A percentile compares a stretch with the other conserved stretches of the same genome.
Evolutionary conservation across 75 land plant species (phyloP).

Genomic region (Chamaecyparis obtusa): DNA sequence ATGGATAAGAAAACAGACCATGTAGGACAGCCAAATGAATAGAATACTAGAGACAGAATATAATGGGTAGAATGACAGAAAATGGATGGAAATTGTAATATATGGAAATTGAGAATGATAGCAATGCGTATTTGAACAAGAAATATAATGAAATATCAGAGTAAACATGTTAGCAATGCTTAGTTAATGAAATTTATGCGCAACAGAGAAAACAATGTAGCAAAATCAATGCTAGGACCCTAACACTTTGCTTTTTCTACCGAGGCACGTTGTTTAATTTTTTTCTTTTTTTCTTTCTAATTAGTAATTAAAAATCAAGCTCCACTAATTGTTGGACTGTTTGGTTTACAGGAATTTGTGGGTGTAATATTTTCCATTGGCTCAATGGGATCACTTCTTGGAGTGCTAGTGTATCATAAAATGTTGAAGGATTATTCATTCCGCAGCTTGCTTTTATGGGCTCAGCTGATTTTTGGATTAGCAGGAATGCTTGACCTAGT

Average conservation of each 20-base stretch:
- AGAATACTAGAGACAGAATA: slow-evolving; percentile 35
- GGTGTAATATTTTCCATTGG: slow-evolving; percentile 73
- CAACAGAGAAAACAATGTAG: slow-evolving; percentile 19
- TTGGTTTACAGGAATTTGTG: slow-evolving; percentile 54
- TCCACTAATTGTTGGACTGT: not conserved
- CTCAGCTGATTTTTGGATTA: slow-evolving; percentile 52
- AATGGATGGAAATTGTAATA: not conserved
- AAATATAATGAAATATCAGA: slow-evolving; percentile 8
- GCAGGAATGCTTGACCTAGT: slow-evolving; percentile 79
- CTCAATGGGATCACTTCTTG: slow-evolving; percentile 69
- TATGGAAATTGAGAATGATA: slow-evolving; percentile 24
- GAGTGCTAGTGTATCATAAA: slow-evolving; percentile 67
- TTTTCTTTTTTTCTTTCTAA: not conserved
- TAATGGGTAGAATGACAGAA: not conserved
- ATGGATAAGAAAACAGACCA: slow-evolving; percentile 27
- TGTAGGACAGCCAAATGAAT: slow-evolving; percentile 26
- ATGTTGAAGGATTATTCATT: slow-evolving; percentile 61
- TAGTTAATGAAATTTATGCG: slow-evolving; percentile 17
- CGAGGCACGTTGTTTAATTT: slow-evolving; percentile 30
- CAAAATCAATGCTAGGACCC: slow-evolving; percentile 50
- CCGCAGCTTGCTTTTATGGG: slow-evolving; percentile 62
- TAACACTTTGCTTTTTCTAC: slow-evolving; percentile 27
- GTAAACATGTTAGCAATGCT: slow-evolving; percentile 29
- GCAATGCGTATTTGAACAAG: slow-evolving; percentile 26
- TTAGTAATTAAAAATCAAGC: not conserved